Evolutionary conservation across 192 early-diverging fungal genomes (phyloP), one percentile per base, ranked within the genome.

Genomic region (Rhizophagus prolifer): DNA sequence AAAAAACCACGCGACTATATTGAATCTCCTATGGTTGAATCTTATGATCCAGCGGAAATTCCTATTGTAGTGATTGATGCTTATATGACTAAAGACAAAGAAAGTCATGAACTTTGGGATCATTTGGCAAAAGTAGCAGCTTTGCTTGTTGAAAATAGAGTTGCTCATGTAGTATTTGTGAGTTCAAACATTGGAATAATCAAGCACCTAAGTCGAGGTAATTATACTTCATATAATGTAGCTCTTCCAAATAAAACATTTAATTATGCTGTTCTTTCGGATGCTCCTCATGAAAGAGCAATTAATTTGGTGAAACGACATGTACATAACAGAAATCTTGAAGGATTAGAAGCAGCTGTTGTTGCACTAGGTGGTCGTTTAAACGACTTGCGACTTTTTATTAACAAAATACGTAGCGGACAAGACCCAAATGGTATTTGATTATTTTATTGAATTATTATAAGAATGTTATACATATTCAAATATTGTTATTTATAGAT

Each of bases 31-130:
- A 47, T 68, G 34, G 41, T 65, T 14, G 46, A 78, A 31, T 58
- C 74, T 26, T 81, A 79, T 36, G 80, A 84, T n/a, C 85, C 90
- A 0, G 82, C 79, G 13, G 86, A 88, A 31, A 87, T 95, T 50
- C 98, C 98, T 21, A 91, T 99, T 30, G 87, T 99, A 25, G 83
- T 99, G 10, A 93, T 99, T 81, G 93, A 95, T 61, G 92, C 91
- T 36, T 96, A 91, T 79, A 86, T 97, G 87, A 84, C 85, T 66
- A 91, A 91, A 80, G 92, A 94, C 44, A 87, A 88, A 16, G 82
- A 83, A 65, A 86, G 87, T 58, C 83, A 89, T 68, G 83, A 86
- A 54, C 67, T 96, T 9, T 93, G 91, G 85, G 87, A 94, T 10
- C 74, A 88, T 38, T 73, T 98, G 59, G 86, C 95, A 16, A 91